Conservation (phyloP, 2,329 filamentous ascomycete genomes). For the Diaporthe ilicicola region DNA sequence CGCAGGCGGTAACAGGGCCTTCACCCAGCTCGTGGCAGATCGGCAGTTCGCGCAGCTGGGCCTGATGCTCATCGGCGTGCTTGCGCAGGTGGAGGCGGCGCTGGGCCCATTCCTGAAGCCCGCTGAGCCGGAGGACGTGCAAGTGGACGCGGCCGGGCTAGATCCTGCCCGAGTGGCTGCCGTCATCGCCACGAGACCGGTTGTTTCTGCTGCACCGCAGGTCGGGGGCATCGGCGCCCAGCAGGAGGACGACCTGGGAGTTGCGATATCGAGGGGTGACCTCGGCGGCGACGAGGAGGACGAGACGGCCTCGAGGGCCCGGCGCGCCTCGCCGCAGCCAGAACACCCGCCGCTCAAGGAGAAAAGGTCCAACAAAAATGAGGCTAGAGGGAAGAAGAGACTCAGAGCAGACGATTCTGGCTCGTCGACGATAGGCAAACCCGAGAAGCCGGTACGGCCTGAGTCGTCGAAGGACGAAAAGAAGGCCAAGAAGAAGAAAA, state of each 20-base stretch:
- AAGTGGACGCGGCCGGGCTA: constrained; percentile 30
- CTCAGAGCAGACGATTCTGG: neutral
- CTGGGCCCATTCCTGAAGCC: constrained; percentile 47
- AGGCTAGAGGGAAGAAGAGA: constrained; percentile 24
- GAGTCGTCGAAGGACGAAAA: constrained; percentile 56
- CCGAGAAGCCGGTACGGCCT: constrained; percentile 30
- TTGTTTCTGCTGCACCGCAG: neutral
- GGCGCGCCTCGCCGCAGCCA: neutral
- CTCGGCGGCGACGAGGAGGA: constrained; percentile 26
- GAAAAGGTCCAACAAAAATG: constrained; percentile 35
- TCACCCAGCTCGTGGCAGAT: constrained; percentile 76
- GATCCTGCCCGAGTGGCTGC: constrained; percentile 37
- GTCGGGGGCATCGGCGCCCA: neutral
- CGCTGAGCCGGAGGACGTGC: constrained; percentile 33
- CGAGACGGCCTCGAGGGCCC: neutral
- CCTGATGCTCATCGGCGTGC: constrained; percentile 69
- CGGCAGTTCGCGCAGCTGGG: constrained; percentile 78
- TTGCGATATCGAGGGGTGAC: constrained; percentile 38
- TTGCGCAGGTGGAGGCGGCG: constrained; percentile 65
- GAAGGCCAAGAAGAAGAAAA: constrained; percentile 59
- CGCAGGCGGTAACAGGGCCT: constrained; percentile 55
- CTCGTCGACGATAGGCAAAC: neutral
- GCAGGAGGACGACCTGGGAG: constrained; percentile 34
- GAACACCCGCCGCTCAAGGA: neutral
- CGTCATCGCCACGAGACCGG: neutral